These are phyloP conservation scores for Lactarius quietus DNA, from an alignment of 768 basidiomycete genomes.

Conservation along the genomic window DNA sequence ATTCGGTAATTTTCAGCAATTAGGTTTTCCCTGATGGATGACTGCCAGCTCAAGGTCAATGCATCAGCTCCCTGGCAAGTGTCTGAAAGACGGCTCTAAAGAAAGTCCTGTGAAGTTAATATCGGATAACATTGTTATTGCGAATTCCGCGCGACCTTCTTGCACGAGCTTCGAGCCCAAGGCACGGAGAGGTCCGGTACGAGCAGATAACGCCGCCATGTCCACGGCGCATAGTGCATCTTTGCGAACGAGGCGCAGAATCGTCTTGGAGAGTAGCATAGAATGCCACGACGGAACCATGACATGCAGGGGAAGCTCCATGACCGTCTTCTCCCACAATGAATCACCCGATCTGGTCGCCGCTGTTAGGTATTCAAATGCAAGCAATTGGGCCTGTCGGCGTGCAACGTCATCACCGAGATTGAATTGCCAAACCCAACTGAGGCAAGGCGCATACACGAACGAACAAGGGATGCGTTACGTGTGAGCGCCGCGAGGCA, in stretches of 20 bases:
- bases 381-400: conserved; percentile 34
- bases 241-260: conserved; percentile 16
- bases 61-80: no score
- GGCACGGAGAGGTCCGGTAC: conserved; percentile 15
- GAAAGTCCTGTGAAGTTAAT: conserved; percentile 14
- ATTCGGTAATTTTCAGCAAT: no score
- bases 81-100: no score
- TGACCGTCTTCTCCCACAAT: conserved; percentile 24
- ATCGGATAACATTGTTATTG: conserved; percentile 16
- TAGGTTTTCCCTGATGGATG: no score
- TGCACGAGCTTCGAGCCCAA: conserved; percentile 17
- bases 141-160: conserved; percentile 21
- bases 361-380: conserved; percentile 36
- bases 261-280: conserved; percentile 18
- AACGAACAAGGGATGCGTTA: conserved; percentile 27
- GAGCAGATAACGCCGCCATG: conserved; percentile 21
- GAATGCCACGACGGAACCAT: conserved; percentile 23
- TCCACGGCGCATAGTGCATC: conserved; percentile 20
- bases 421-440: conserved; percentile 27
- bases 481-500: conserved; percentile 40
- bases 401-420: conserved; percentile 21
- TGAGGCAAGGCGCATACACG: conserved; percentile 23
- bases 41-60: no score
- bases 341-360: conserved; percentile 14
- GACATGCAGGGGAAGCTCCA: conserved; percentile 22